Evolutionary conservation across 495 filamentous ascomycete genomes (phyloP).

Genomic region (Talaromyces liani): DNA sequence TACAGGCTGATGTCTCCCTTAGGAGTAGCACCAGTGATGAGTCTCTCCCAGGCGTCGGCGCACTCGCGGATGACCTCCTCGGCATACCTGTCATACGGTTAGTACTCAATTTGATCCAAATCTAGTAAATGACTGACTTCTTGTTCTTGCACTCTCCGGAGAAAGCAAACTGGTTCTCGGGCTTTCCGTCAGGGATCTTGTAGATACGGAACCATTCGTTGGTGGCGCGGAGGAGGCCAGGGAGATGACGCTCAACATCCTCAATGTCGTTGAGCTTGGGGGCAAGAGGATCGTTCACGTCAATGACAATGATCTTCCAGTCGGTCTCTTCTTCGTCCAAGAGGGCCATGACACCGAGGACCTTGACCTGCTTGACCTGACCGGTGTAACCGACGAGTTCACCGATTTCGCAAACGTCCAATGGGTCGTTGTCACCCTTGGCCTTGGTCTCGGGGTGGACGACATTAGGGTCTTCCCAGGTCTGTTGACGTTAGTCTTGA

Average conservation of each 20-base stretch:
- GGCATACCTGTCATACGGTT: constrained; percentile 59
- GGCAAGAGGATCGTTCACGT: constrained; percentile 94
- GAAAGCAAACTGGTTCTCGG: constrained; percentile 99
- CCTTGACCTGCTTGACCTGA: constrained; percentile 99
- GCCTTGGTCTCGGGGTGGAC: constrained; percentile 98
- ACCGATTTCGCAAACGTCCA: constrained; percentile 99
- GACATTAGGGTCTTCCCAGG: constrained; percentile 96
- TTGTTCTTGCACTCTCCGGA: constrained; percentile 99
- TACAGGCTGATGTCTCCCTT: constrained; percentile 75
- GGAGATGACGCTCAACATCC: constrained; percentile 98
- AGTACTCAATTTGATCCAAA: constrained; percentile 8
- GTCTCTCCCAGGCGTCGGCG: constrained; percentile 90
- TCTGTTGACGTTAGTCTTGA: constrained; percentile 44
- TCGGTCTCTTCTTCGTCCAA: constrained; percentile 99
- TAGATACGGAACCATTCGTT: constrained; percentile 99
- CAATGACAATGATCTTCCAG: constrained; percentile 99
- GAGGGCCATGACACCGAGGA: constrained; percentile 97
- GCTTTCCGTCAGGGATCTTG: constrained; percentile 99
- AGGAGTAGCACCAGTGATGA: constrained; percentile 80
- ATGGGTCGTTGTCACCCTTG: constrained; percentile 98
- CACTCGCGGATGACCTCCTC: constrained; percentile 93
- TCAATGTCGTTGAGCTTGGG: constrained; percentile 97
- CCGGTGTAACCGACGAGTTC: constrained; percentile 92
- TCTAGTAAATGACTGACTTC: constrained; percentile 39
- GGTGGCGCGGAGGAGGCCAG: constrained; percentile 90